Evolutionary conservation across 805 yeast species (phyloP).

Genomic region (Trichomonascus vanleenenianus): DNA sequence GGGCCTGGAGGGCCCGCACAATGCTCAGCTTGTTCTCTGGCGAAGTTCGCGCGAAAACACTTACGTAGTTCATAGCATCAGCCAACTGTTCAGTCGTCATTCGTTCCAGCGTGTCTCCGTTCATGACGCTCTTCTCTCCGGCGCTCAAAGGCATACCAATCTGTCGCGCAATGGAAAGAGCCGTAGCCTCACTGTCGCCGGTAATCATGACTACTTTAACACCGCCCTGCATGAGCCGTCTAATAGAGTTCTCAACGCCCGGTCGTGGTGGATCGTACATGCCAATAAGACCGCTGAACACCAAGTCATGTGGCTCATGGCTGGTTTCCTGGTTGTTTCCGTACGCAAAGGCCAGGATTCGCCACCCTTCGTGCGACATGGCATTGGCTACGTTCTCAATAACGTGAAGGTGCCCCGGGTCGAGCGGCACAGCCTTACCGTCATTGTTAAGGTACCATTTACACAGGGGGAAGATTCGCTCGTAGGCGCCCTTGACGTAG

Average conservation of each 20-base stretch:
- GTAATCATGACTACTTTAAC: conserved; percentile 98
- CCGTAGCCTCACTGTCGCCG: conserved; percentile 87
- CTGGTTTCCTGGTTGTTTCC: conserved; percentile 29
- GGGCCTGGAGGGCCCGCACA: conserved; percentile 63
- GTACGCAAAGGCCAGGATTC: conserved; percentile 77
- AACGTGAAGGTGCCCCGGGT: conserved; percentile 34
- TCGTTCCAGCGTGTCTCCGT: conserved; percentile 74
- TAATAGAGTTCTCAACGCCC: conserved; percentile 67
- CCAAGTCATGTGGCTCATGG: conserved; percentile 41
- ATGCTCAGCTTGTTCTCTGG: conserved; percentile 90
- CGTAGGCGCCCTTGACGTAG: conserved; percentile 87
- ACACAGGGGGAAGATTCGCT: conserved; percentile 56
- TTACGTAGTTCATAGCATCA: conserved; percentile 69
- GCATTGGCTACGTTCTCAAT: conserved; percentile 51
- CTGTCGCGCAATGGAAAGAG: conserved; percentile 73
- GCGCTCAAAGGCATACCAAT: conserved; percentile 75
- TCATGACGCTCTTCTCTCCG: conserved; percentile 59
- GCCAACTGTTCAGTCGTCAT: conserved; percentile 68
- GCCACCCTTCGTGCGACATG: conserved; percentile 75
- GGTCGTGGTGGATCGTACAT: conserved; percentile 98
- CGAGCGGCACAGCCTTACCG: conserved; percentile 55
- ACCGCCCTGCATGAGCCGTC: conserved; percentile 78
- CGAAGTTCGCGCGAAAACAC: conserved; percentile 90
- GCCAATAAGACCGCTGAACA: conserved; percentile 82
- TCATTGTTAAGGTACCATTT: conserved; percentile 49